Evolutionary conservation across 2,329 filamentous ascomycete species (phyloP).

Genomic region (Aureobasidium subglaciale): DNA sequence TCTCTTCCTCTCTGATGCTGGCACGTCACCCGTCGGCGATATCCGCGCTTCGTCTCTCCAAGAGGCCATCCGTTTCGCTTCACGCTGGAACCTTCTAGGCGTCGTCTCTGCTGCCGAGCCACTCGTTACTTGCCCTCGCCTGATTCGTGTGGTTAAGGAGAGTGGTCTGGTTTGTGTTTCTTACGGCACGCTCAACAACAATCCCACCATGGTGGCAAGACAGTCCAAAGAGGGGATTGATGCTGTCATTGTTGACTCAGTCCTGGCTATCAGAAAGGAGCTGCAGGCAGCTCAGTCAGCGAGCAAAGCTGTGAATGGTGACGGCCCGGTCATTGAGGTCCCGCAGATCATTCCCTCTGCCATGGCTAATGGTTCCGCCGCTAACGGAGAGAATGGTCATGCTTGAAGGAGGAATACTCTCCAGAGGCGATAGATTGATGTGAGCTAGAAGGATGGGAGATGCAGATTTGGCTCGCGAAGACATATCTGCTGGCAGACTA

Average conservation of each 20-base stretch:
- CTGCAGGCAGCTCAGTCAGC: slow-evolving; percentile 48
- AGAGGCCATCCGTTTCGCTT: slow-evolving; percentile 90
- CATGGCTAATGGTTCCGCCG: neutral
- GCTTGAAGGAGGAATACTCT: no score
- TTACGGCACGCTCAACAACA: slow-evolving; percentile 87
- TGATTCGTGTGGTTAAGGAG: slow-evolving; percentile 91
- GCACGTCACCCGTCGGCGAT: slow-evolving; percentile 73
- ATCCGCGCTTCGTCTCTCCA: slow-evolving; percentile 86
- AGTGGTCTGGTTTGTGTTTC: slow-evolving; percentile 89
- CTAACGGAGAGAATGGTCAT: neutral
- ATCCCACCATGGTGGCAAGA: slow-evolving; percentile 73
- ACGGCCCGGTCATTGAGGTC: neutral
- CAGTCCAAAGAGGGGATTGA: slow-evolving; percentile 96
- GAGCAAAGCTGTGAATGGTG: neutral
- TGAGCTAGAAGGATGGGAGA: no score
- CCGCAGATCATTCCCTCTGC: neutral
- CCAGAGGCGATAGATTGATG: no score
- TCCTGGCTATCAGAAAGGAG: slow-evolving; percentile 85
- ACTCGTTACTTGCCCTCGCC: slow-evolving; percentile 76
- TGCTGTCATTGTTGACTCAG: slow-evolving; percentile 93
- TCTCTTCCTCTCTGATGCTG: slow-evolving; percentile 87
- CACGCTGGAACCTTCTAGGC: slow-evolving; percentile 87
- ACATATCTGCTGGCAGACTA: no score
- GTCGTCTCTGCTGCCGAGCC: slow-evolving; percentile 86
- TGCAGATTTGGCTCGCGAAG: no score